Evolutionary conservation across 768 basidiomycete species (phyloP).

Genomic region (Amanita thiersii): DNA sequence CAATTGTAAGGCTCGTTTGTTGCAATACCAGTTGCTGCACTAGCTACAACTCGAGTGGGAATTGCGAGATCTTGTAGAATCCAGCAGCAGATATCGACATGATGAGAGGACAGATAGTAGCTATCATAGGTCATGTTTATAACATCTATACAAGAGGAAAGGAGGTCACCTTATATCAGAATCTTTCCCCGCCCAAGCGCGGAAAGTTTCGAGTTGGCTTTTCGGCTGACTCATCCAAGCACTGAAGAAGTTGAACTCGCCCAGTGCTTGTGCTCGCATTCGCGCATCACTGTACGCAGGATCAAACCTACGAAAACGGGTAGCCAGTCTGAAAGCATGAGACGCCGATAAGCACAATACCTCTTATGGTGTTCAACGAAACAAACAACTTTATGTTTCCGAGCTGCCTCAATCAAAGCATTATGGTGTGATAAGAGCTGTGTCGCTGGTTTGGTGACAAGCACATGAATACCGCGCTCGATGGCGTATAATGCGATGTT

Average conservation of each 20-base stretch:
- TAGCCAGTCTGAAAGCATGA: constrained; percentile 1
- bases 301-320: constrained; percentile 46
- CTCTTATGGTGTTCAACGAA: constrained; percentile 96
- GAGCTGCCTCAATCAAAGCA: constrained; percentile 67
- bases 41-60: constrained; percentile 83
- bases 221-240: constrained; percentile 99
- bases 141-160: constrained; percentile 9
- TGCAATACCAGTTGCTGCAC: constrained; percentile 86
- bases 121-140: constrained; percentile 24
- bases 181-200: constrained; percentile 91
- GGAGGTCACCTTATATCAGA: constrained; percentile 72
- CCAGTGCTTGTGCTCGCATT: constrained; percentile 63
- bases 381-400: constrained; percentile 73
- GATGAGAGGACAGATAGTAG: constrained; percentile 93
- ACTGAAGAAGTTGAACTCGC: constrained; percentile 93
- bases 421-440: constrained; percentile 80
- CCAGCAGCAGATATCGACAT: constrained; percentile 87
- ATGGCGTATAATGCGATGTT: constrained; percentile 83
- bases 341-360: constrained; percentile 20
- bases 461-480: constrained; percentile 77
- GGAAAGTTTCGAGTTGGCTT: constrained; percentile 89
- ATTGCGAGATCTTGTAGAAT: constrained; percentile 69
- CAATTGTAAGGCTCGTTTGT: constrained; percentile 86
- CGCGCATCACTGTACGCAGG: constrained; percentile 91
- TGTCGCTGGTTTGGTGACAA: constrained; percentile 90